Evolutionary conservation across 495 filamentous ascomycete genomes (phyloP).

Genomic region (Niebla homalea): DNA sequence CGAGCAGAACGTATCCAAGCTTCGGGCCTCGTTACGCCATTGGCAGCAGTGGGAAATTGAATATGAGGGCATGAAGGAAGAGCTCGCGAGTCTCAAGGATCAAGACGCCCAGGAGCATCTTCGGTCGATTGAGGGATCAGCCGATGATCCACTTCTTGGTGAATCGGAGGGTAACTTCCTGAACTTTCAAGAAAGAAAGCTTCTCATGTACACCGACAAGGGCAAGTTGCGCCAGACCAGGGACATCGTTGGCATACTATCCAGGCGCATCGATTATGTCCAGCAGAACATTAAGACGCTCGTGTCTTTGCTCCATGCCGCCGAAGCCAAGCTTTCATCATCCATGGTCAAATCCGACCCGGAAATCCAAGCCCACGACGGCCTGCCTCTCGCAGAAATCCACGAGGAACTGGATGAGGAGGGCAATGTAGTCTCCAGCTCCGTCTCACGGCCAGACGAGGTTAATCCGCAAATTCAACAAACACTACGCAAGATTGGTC

Average conservation of each 20-base stretch:
- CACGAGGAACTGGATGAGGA: conserved; percentile 86
- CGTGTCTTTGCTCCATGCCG: conserved; percentile 32
- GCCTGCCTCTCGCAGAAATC: conserved; percentile 73
- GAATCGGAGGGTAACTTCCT: conserved; percentile 41
- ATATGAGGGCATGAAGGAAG: conserved; percentile 77
- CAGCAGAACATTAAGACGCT: conserved; percentile 55
- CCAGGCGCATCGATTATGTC: conserved; percentile 75
- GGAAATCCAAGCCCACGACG: conserved; percentile 41
- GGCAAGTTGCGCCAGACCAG: conserved; percentile 29
- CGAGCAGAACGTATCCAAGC: conserved; percentile 59
- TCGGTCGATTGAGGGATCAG: conserved; percentile 24
- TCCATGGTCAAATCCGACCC: conserved; percentile 25
- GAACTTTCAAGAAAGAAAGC: conserved; percentile 47
- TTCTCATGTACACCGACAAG: conserved; percentile 46
- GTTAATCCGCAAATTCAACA: conserved; percentile 49
- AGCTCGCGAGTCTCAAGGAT: conserved; percentile 44
- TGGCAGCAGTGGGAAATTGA: conserved; percentile 87
- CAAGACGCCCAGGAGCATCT: conserved; percentile 38
- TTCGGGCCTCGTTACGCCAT: conserved; percentile 62
- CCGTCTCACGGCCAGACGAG: conserved; percentile 46
- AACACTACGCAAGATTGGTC: conserved; percentile 55
- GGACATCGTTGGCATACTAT: conserved; percentile 57
- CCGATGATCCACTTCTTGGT: conserved; percentile 10
- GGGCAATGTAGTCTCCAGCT: conserved; percentile 62
- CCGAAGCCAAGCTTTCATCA: conserved; percentile 53